A percentile compares a stretch with the other conserved stretches of the same genome.
Evolutionary conservation across 2,329 filamentous ascomycete genomes (phyloP).

Genomic region (Diplocarpon mali): DNA sequence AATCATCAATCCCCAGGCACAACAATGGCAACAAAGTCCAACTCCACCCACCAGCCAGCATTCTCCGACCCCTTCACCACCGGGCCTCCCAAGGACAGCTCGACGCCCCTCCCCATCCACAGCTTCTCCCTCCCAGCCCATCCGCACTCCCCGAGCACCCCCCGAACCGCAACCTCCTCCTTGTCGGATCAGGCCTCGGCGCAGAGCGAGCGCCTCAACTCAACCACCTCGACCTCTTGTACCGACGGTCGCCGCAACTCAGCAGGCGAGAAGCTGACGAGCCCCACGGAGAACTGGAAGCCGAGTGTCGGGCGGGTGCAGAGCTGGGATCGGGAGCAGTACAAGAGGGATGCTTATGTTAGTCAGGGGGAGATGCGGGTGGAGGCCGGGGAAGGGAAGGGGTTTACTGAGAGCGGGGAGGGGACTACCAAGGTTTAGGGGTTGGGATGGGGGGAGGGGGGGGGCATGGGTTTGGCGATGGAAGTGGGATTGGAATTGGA

Average conservation of each 20-base stretch:
- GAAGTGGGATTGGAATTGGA: background rate
- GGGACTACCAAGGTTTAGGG: constrained; percentile 1
- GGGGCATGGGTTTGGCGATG: background rate
- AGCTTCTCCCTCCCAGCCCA: no score
- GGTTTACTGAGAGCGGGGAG: constrained; percentile 12
- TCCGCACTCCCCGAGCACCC: no score
- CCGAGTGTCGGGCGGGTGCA: constrained; percentile 17
- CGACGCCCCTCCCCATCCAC: no score
- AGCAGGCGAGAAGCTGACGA: constrained; percentile 15
- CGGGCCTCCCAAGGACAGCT: no score
- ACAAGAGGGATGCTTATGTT: constrained; percentile 19
- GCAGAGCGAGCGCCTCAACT: no score
- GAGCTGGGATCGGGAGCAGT: constrained; percentile 24
- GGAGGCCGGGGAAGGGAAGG: constrained; percentile 5
- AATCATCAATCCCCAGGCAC: no score
- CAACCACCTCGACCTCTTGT: background rate
- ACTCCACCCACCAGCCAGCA: no score
- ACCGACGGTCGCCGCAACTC: constrained; percentile 20
- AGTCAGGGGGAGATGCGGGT: constrained; percentile 8
- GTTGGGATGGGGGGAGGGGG: no score
- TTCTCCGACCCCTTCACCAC: no score
- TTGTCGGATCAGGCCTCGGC: no score
- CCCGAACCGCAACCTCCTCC: no score
- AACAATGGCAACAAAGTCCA: no score
- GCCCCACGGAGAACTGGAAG: constrained; percentile 20